phyloP scores from a whole-genome alignment of 441 rosid genomes.

The Euphorbia celastroides region DNA sequence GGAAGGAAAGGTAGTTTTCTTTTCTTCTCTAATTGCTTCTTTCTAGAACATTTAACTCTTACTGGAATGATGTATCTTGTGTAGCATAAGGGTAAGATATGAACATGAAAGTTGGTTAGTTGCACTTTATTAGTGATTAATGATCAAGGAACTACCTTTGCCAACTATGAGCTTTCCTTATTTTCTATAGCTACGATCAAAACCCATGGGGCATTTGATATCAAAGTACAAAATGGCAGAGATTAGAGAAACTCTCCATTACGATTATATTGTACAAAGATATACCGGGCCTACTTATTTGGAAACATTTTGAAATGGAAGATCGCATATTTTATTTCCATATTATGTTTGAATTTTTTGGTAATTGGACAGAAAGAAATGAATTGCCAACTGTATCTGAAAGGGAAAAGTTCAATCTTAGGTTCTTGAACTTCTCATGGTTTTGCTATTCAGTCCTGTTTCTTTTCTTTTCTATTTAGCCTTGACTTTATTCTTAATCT shows the following conservation, averaged over 20 bases:
- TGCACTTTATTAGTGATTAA: not conserved
- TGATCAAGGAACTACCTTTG: not conserved
- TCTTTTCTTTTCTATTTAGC: not conserved
- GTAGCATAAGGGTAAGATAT: no score
- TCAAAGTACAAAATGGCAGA: no score
- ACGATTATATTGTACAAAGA: not conserved
- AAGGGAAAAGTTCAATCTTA: not conserved
- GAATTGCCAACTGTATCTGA: not conserved
- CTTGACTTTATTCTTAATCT: not conserved
- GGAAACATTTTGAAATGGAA: no score
- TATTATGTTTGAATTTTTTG: not conserved
- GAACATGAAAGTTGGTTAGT: not conserved
- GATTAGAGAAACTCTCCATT: no score
- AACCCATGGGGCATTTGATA: no score
- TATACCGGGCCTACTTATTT: not conserved
- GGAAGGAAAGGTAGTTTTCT: conserved; percentile 67
- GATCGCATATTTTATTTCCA: no score
- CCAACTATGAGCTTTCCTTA: not conserved
- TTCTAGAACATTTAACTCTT: no score
- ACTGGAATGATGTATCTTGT: conserved; percentile 2
- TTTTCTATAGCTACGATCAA: not conserved
- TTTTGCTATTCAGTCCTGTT: not conserved
- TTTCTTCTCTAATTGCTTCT: not conserved
- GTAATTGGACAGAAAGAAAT: conserved; percentile 2
- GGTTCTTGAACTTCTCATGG: not conserved